Conservation (phyloP, 2,329 filamentous ascomycete genomes). For the Fusarium decemcellulare region DNA sequence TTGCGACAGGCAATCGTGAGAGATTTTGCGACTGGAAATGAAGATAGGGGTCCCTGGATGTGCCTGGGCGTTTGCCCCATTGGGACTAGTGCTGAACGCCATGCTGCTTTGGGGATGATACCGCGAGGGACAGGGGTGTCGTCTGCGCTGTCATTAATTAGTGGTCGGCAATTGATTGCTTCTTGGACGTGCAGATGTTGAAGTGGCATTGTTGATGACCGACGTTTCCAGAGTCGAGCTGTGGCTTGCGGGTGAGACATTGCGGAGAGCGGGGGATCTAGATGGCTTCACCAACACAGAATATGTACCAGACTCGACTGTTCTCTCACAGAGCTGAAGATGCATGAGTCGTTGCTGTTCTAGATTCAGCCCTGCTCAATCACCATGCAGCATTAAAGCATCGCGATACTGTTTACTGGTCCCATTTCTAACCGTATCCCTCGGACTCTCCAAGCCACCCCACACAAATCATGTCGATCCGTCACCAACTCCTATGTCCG, state of each 20-base stretch:
- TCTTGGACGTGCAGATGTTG: not conserved
- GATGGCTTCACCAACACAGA: no score
- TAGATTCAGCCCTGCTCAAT: no score
- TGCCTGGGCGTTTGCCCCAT: not conserved
- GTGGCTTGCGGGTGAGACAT: not conserved
- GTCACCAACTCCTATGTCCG: no score
- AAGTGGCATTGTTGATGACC: not conserved
- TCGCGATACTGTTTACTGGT: no score
- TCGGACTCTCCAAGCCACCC: not conserved
- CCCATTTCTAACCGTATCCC: not conserved
- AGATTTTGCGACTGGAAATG: not conserved
- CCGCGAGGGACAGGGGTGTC: conserved; percentile 27
- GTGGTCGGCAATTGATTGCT: not conserved
- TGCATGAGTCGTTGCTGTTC: no score
- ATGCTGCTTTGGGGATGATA: conserved; percentile 29
- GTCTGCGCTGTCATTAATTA: not conserved
- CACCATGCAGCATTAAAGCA: no score
- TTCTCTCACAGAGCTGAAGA: no score
- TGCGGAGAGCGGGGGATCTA: no score
- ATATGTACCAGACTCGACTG: no score
- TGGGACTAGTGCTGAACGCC: conserved; percentile 8
- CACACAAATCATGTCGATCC: not conserved
- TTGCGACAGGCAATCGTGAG: conserved; percentile 19
- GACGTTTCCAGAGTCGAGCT: no score
- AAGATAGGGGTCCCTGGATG: conserved; percentile 23